Base-by-base conservation (phyloP, 164 flowering plant genomes). In the Taxillus chinensis region DNA sequence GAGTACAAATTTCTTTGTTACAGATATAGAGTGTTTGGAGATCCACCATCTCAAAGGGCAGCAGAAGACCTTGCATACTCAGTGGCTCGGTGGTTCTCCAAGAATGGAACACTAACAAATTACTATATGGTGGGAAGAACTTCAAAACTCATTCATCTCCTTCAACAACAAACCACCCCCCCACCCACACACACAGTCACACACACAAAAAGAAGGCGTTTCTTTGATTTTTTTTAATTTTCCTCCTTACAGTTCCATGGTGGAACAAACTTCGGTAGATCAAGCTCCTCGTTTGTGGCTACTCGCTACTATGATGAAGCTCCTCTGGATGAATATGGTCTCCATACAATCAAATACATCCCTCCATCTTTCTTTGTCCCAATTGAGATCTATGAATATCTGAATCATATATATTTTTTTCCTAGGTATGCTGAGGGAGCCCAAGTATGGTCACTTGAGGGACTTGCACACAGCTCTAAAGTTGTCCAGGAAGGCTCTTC, bases 271-370 rank as follows among this genome's bases (percentile, higher is more conserved):
- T 82, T 77, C 59, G 96, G 86, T 5, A 72, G 93, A 71, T 81
- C 88, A 14, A 56, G 73, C 50, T 72, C 95, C 5, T 65, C 77
- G 7, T 89, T 81, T 42, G 79, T 77, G n/a, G 79, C 87, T 6
- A 84, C 96, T 39, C 83, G 86, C 50, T 89, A 89, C 78, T 86
- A 87, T 43, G 90, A 89, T 66, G 93, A 89, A 70, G 96, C 93
- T 64, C 96, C 96, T 15, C 78, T 89, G 15, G 96, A 89, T 56
- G 93, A 87, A 77, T 89, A 59, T 55, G 96, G 96, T 84, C 46
- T 43, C 46, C 8, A 43, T 2, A 6, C 46, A 43, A 43, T 43
- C 46, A 43, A 43, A 9, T 5, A 27, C 27, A 27, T 27, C 27
- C 2, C 27, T 27, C 27, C 27, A 27, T 27, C 27, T 27, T 27